Evolutionary conservation across 2,329 filamentous ascomycete genomes (phyloP), one percentile per base, ranked within the genome.

Genomic region (Aspergillus felis): DNA sequence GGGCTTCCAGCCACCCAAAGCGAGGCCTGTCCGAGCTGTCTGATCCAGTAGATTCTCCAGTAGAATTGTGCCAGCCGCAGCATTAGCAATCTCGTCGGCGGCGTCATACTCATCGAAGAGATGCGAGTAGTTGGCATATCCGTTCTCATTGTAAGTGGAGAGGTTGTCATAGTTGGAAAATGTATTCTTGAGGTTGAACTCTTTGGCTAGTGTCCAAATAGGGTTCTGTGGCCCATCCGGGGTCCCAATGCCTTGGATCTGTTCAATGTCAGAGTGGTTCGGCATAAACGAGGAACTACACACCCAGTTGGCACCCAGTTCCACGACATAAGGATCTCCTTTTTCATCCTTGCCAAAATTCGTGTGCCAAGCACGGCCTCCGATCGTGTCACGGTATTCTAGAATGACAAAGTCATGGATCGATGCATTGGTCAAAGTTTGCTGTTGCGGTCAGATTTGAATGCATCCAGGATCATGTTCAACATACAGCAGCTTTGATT

Each of bases 301-400:
- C 66, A 79, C 78, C 87, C 87, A 89, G 61, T 89, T 89, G 6
- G 87, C 86, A 2, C 87, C 87, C 0, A 87, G 72, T 66, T 89
- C 87, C 9, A 89, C 77, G 0, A 76, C 78, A 57, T 85, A 85
- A 0, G 82, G 79, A 0, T 78, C 75, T 0, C 83, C 84, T 49
- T 82, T 74, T 4, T 67, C 53, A 20, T 78, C 72, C 22, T 76
- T 73, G 10, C 86, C 85, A 63, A 88, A 88, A 0, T 74, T 71
- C 0, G 79, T 79, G 59, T 87, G 81, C 10, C 73, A 73, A 32
- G 86, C 79, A 4, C 87, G 81, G 1, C 87, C 87, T 2, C 87
- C 87, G 57, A 89, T 81, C 12, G 81, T 78, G 57, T 81, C 76
- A 12, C 85, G 84, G 58, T 85, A 84, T 59, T 89, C 87, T 2